Base-by-base conservation (phyloP, 768 basidiomycete genomes). In the Inosperma sp. region DNA sequence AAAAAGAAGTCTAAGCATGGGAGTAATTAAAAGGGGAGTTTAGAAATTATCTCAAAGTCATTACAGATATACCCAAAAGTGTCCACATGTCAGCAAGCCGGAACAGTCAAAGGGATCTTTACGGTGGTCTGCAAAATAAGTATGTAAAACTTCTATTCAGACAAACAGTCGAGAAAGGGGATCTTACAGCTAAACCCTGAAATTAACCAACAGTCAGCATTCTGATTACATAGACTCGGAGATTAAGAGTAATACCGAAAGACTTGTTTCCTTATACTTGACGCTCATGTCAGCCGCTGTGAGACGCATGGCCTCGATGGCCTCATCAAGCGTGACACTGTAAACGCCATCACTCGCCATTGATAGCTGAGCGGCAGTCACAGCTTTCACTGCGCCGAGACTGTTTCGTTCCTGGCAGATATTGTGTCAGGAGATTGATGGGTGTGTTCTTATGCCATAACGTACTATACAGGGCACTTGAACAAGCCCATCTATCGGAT, bases 391-490 rank as follows among this genome's bases (percentile, higher is more conserved):
- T 48, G 93, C 93, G 87, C 89, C 89, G 19, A 93, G 71, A 66
- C 87, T 89, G 63, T 93, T 92, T 25, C 91, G 80, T 68, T 91
- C 87, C 84, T 86, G 57, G 4, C 48, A 7, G 23, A 39, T 39
- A 48, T n/a, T 21, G 13, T 21, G 37, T 13, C 23, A 22, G 22
- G 27, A 12, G 16, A 27, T n/a, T n/a, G n/a, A 27, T 17, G n/a
- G 9, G 22, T 35, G 27, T 27, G 17, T 19, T 26, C 25, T 35
- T 34, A 55, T 7, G 27, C 48, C 19, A 16, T 27, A 42, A 69
- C 85, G 61, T 68, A 93, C 93, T 51, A 96, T 96, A 64, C 95
- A 98, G 5, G 94, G 94, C 7, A 96, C 91, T 65, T 96, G 92
- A 2, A 95, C 93, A 9, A 94, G 76, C 0, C 93, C 92, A 57